Evolutionary conservation across 768 basidiomycete species (phyloP), one percentile per base, ranked within the genome.

Genomic region (Ramaria rubella): DNA sequence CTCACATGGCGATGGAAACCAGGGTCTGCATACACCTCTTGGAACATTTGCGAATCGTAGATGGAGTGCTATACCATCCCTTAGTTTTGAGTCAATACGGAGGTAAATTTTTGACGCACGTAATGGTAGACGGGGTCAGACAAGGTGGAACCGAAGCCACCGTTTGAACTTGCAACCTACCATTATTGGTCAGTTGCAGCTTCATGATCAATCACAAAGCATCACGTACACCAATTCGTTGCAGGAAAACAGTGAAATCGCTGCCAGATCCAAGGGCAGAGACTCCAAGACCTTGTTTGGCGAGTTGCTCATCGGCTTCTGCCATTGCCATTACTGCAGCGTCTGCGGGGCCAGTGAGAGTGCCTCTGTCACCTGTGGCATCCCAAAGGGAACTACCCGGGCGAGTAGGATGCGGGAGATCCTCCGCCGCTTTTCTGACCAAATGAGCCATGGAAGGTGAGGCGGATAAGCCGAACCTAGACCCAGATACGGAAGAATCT

Each of bases 171-270:
- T 9, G 73, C 43, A 53, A 48, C 50, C 59, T 40, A 42, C 23
- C 14, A 49, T n/a, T n/a, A 4, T n/a, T 2, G 36, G 19, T 56
- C 29, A 49, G 23, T 15, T 15, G 23, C 14, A 49, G 5, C 42
- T 2, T 23, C 4, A 19, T 19, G n/a, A n/a, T n/a, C n/a, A n/a
- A n/a, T n/a, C n/a, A n/a, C 60, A 55, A 69, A 64, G 3, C 63
- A 55, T 9, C 59, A 45, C 81, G 70, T 52, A 87, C 79, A 1
- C 87, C 87, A 51, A 83, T 75, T 40, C 84, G 76, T 68, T 97
- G 91, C 63, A 98, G 71, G 74, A 97, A 96, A 9, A 91, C 86
- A 0, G 94, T 96, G 62, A 79, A 97, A 69, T 97, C 95, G 57
- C 89, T 91, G 24, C 91, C 91, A 52, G 85, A 88, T 38, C 91